Conservation (phyloP, 2,329 filamentous ascomycete genomes). For the Nothopassalora personata region DNA sequence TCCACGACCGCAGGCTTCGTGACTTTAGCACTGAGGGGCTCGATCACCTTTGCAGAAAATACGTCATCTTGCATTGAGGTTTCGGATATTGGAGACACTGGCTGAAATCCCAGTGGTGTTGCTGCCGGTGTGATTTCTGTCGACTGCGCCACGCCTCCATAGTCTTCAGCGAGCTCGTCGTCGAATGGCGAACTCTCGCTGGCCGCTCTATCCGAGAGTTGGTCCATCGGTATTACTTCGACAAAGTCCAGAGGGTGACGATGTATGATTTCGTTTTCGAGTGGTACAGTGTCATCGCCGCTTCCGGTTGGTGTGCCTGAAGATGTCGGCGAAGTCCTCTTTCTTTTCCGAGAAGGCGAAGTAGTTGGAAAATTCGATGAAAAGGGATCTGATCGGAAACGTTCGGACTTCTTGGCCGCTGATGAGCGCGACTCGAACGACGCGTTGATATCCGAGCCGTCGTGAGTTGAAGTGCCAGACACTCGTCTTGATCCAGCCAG, state of each 20-base stretch:
- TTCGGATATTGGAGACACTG: slow-evolving; percentile 20
- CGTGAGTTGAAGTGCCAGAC: slow-evolving; percentile 16
- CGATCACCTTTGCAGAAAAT: slow-evolving; percentile 11
- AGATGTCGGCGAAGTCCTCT: slow-evolving; percentile 23
- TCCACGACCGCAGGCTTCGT: background rate
- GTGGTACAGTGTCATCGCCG: background rate
- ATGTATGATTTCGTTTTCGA: background rate
- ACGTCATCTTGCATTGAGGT: slow-evolving; percentile 12
- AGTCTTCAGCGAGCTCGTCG: slow-evolving; percentile 13
- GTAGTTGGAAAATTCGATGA: slow-evolving; percentile 7
- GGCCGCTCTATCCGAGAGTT: slow-evolving; percentile 10
- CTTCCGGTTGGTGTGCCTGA: slow-evolving; percentile 8
- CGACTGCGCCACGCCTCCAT: slow-evolving; percentile 14
- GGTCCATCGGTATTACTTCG: slow-evolving; percentile 9
- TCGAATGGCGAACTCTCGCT: slow-evolving; percentile 18
- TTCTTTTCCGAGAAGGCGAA: slow-evolving; percentile 26
- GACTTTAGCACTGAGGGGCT: background rate
- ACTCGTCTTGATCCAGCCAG: slow-evolving; percentile 18
- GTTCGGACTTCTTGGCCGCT: slow-evolving; percentile 2
- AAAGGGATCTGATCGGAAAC: background rate
- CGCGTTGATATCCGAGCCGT: slow-evolving; percentile 9
- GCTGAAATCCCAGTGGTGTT: slow-evolving; percentile 17
- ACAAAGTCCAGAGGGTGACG: slow-evolving; percentile 5
- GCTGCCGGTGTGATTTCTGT: slow-evolving; percentile 22
- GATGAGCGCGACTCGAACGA: slow-evolving; percentile 11